Evolutionary conservation across 345 rosid genomes (phyloP), one percentile per base, ranked within the genome.

Genomic region (Bruguiera sexangula): DNA sequence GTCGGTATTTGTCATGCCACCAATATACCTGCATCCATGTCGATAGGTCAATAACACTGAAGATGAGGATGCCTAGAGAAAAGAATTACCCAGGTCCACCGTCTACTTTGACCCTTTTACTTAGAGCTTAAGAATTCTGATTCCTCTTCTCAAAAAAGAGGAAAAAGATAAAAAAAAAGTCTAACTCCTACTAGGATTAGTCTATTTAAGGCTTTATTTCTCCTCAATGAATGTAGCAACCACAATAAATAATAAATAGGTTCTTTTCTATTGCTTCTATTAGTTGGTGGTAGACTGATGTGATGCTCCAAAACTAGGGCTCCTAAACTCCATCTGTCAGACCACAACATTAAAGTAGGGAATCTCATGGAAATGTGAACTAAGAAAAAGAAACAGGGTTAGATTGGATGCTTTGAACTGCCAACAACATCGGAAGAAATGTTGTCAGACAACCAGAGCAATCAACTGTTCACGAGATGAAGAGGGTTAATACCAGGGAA

Each of bases 1-100:
- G 97, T 52, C 96, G 83, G 68, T 91, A 94, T 78, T 94, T 94
- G 81, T 94, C 98, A 75, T 94, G 98, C 98, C 98, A 94, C 98
- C 98, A 91, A 58, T 94, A 94, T 9, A 88, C 98, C 93, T 90
- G 82, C 66, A 69, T 8, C 65, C 73, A 60, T 22, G 59, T 46
- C 31, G 60, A 60, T 58, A 24, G 26, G 62, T 69, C 9, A 71
- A 26, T 9, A 55, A 21, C 30, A 18, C n/a, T 7, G 36, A 27
- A 48, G 56, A 60, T 5, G 6, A 65, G 18, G 8, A 36, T 3
- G 50, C 50, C 50, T 43, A 43, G 50, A 43, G 50, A 62, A 61
- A 48, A 50, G 37, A 36, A 48, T 32, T 1, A 0, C 39, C 48
- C 19, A 62, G 31, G 10, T 20, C 43, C 37, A 31, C 6, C 57